phyloP scores from a whole-genome alignment of 257 asterid genomes.

The Fraxinus anomala region DNA sequence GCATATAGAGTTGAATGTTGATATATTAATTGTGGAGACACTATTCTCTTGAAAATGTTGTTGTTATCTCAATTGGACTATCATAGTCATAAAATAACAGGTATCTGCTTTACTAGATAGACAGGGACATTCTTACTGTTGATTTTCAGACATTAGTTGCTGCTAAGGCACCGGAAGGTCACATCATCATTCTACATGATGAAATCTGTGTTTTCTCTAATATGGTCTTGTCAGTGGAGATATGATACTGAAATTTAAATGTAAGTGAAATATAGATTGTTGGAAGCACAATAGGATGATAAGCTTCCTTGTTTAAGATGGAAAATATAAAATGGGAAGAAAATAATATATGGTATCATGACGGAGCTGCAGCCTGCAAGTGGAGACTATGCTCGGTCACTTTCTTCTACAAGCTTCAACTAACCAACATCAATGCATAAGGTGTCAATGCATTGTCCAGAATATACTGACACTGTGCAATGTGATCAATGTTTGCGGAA shows the following conservation, averaged over 20 bases:
- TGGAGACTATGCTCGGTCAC: conserved; percentile 87
- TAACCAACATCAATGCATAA: conserved; percentile 96
- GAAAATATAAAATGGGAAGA: conserved; percentile 32
- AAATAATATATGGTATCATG: conserved; percentile 70
- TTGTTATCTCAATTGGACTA: neutral
- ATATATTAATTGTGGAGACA: neutral
- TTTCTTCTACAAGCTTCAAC: conserved; percentile 99
- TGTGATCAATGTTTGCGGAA: conserved; percentile 82
- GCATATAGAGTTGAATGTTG: neutral
- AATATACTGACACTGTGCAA: conserved; percentile 94
- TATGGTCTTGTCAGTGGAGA: neutral
- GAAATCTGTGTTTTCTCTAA: neutral
- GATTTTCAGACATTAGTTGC: neutral
- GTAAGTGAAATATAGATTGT: conserved; percentile 16
- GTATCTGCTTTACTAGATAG: neutral
- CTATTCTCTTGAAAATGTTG: neutral
- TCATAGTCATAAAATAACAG: neutral
- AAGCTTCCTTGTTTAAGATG: conserved; percentile 14
- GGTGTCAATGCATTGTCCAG: conserved; percentile 96
- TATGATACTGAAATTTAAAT: neutral
- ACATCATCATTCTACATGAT: neutral
- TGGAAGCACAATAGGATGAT: conserved; percentile 7
- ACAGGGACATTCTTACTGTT: neutral
- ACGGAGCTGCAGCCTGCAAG: conserved; percentile 62
- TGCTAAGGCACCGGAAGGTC: neutral